Percentiles rank a stretch among this genome's conserved stretches.
Conservation (phyloP, 177 flowering plant species). For the Vitis hybrid region DNA sequence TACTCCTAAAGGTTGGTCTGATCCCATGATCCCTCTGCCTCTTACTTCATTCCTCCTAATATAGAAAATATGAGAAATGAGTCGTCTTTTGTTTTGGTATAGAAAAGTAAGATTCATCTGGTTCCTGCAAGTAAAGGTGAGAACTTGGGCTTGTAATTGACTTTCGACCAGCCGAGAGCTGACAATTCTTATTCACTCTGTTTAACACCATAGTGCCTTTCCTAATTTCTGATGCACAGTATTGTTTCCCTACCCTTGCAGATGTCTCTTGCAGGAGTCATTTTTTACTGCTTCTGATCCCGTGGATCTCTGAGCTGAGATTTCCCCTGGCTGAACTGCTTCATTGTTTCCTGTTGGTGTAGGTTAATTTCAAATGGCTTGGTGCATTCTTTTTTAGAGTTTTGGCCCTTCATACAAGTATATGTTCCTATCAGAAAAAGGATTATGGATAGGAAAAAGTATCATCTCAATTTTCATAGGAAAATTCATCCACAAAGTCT, state of each 20-base stretch:
- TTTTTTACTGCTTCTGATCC: slow-evolving; percentile 35
- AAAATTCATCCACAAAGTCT: not conserved
- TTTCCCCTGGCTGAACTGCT: slow-evolving; percentile 28
- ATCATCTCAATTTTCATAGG: not conserved
- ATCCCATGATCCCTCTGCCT: not conserved
- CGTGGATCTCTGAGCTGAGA: slow-evolving; percentile 39
- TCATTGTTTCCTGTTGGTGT: slow-evolving; percentile 25
- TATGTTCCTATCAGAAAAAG: not conserved
- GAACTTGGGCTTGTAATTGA: slow-evolving; percentile 3
- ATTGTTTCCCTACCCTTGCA: slow-evolving; percentile 41
- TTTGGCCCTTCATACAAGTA: not conserved
- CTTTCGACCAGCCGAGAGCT: slow-evolving; percentile 17
- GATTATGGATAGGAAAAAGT: not conserved
- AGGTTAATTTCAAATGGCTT: slow-evolving; percentile 22
- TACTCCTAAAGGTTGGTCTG: not conserved
- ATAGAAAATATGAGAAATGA: no score
- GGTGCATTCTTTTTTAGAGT: slow-evolving; percentile 6
- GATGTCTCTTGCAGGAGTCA: slow-evolving; percentile 43
- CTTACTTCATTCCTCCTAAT: not conserved
- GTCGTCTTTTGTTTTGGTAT: not conserved
- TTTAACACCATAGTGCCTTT: slow-evolving; percentile 7
- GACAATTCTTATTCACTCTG: slow-evolving; percentile 15
- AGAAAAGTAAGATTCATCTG: slow-evolving; percentile 1
- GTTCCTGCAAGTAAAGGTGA: slow-evolving; percentile 15
- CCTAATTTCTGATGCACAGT: slow-evolving; percentile 33